Base-by-base conservation (phyloP, 1,284 basidiomycete genomes). In the Pseudozyma sp. region DNA sequence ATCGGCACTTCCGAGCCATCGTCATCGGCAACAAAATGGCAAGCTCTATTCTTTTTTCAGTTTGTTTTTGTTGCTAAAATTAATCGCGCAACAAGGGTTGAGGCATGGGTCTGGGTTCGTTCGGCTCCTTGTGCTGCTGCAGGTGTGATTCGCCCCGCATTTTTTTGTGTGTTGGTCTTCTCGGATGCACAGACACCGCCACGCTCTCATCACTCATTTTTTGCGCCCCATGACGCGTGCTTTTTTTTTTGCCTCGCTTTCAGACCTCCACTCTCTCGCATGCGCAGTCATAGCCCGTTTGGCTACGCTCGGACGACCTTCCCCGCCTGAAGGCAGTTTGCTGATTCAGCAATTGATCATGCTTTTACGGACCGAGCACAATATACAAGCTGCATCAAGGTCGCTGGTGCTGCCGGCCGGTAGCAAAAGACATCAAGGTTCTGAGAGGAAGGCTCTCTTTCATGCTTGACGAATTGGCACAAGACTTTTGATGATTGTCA, bases 121-220 rank as follows among this genome's bases (percentile, higher is more conserved):
- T 60, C 51, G 59, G 51, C 59, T 53, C 50, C 14, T 3, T 31
- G 1, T 19, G n/a, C 39, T 40, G 35, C 21, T 52, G 42, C 57
- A 53, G n/a, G 31, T 53, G 9, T 44, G 52, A 61, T n/a, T 61
- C 59, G 25, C 53, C 60, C 60, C 42, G 53, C 52, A 56, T 52
- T 54, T 47, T 52, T 40, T 21, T 36, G 14, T 19, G 9, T 25
- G 21, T 36, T 35, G 5, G 2, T 35, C 16, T 50, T 52, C 2
- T 21, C 6, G 25, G 25, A 13, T n/a, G 48, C 48, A 49, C 48
- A 12, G 16, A 34, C 48, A 35, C 18, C 21, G 50, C 40, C 38
- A 31, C 47, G 50, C 21, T 14, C 11, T 49, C 31, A 35, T 51
- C 49, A 38, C 49, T 18, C 21, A 19, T 34, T 40, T 49, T 12